Base-by-base conservation (phyloP, 192 early-diverging fungal species). In the Coemansia sp. region DNA sequence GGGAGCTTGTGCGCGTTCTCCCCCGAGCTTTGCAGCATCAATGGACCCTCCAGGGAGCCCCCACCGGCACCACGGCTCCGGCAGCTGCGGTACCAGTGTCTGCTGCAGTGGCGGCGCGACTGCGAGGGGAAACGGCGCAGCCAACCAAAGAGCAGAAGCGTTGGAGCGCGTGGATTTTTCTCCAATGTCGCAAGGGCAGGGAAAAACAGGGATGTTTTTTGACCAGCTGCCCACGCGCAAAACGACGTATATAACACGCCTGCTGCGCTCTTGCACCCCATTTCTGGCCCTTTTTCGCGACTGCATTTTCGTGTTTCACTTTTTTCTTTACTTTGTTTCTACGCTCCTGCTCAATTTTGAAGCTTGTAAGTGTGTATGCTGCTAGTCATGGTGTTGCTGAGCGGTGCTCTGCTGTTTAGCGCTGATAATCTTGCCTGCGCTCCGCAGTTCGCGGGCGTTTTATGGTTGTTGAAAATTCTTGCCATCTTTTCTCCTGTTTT, bases 241-340 rank as follows among this genome's bases (percentile, higher is more conserved):
- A 48, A 54, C 41, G 64, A 35, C 59, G 65, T 73, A 73, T 73
- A 59, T 73, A 73, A 73, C 56, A 22, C 45, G 65, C 61, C 32
- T n/a, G 62, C 61, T 60, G 71, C 71, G 71, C 71, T 63, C 71
- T 67, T 41, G 54, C 38, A 55, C 53, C 53, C 53, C 53, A 29
- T 55, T 32, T 25, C 53, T 55, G 53, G 53, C 53, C 53, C 53
- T 63, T 72, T 72, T 68, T 56, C 54, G 50, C 48, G 66, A 67
- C 65, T 60, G 37, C 58, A 65, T 50, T 62, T 63, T 63, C 56
- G 65, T 62, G 59, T 73, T 62, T 63, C 48, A 25, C 53, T 23
- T 53, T 68, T 72, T 62, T 65, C 45, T 50, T 37, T 47, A 41
- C 58, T 65, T 59, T 25, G 19, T 50, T 58, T 45, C 57, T 59